A percentile compares a stretch with the other conserved stretches of the same genome.
These are phyloP conservation scores for Myrica gale DNA, from an alignment of 306 rosid species.

Conservation along the genomic window DNA sequence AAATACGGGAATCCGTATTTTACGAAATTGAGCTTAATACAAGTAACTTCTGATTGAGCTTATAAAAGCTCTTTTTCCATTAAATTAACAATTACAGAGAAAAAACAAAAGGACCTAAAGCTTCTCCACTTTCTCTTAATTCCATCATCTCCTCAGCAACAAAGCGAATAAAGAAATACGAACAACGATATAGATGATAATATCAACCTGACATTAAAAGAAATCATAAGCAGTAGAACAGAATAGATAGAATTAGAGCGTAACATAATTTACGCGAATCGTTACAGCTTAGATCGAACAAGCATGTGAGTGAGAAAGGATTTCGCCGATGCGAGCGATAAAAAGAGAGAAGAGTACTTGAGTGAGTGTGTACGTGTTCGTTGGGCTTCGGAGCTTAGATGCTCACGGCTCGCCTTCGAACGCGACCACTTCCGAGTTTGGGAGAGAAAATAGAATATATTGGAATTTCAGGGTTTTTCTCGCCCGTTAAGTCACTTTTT, in stretches of 20 bases:
- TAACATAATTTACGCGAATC: neutral
- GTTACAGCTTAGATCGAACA: neutral
- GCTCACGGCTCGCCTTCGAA: neutral
- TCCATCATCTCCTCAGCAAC: neutral
- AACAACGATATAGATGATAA: neutral
- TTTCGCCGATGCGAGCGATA: neutral
- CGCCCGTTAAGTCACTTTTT: no score
- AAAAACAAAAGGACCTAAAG: neutral
- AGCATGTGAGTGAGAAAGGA: neutral
- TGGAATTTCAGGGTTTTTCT: no score
- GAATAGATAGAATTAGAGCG: neutral
- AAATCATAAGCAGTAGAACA: neutral
- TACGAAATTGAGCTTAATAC: neutral
- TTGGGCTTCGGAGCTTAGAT: conserved; percentile 1
- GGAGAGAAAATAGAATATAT: neutral
- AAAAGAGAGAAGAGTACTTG: neutral
- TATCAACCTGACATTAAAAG: neutral
- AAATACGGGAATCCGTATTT: neutral
- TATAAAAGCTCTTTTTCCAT: neutral
- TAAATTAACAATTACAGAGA: neutral
- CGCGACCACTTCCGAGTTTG: neutral
- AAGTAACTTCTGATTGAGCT: neutral
- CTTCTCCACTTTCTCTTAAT: neutral
- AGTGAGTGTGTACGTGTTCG: neutral
- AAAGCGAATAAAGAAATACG: neutral